Conservation (phyloP, 169 alveolate species). For the Perkinsus chesapeaki region DNA sequence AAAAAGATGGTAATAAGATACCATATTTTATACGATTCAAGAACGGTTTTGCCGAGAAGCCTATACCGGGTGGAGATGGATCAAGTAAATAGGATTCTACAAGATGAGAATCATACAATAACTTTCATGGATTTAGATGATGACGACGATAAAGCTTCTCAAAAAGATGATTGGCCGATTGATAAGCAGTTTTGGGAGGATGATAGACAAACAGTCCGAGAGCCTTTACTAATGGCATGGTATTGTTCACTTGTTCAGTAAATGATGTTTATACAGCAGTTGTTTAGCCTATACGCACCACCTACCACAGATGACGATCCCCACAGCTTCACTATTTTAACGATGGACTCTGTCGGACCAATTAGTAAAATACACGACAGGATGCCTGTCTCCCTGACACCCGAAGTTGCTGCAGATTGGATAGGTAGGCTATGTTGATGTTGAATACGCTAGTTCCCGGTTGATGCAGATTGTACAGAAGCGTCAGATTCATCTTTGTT, state of each 20-base stretch:
- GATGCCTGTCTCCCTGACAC: not conserved
- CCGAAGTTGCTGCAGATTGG: not conserved
- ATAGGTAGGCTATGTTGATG: not conserved
- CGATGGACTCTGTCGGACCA: not conserved
- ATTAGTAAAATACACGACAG: not conserved
- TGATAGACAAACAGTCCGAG: not conserved
- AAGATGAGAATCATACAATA: not conserved
- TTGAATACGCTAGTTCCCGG: not conserved
- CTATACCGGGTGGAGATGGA: not conserved
- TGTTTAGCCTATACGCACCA: not conserved
- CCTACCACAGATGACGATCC: not conserved
- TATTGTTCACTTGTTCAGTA: not conserved
- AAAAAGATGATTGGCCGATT: not conserved
- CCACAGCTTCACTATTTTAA: not conserved
- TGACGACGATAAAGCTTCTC: not conserved
- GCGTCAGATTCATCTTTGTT: not conserved
- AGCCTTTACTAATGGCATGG: not conserved
- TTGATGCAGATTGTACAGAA: not conserved
- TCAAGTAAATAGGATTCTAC: not conserved
- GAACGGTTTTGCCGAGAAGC: not conserved
- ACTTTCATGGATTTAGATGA: not conserved
- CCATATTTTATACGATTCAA: not conserved
- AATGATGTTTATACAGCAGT: not conserved
- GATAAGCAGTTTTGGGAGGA: not conserved
- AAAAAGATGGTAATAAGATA: not conserved